phyloP scores from a whole-genome alignment of 2,329 filamentous ascomycete genomes.

The Aplosporella prunicola region DNA sequence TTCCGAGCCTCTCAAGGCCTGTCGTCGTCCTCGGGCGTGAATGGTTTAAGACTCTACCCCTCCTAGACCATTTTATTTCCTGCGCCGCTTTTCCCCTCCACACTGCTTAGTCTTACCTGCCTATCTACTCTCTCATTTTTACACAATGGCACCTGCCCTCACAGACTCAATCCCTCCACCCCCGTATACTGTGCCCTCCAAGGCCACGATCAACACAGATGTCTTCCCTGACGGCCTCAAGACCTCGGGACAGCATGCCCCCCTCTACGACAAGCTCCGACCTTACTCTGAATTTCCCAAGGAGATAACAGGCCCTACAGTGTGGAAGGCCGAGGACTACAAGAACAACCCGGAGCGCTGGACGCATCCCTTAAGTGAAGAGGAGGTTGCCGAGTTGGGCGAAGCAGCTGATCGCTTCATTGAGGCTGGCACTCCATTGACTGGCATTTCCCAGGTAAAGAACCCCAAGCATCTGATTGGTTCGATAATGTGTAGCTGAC shows the following conservation, averaged over 20 bases:
- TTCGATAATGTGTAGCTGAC: neutral
- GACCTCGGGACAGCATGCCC: conserved; percentile 63
- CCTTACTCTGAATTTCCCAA: conserved; percentile 63
- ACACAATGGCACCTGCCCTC: conserved; percentile 9
- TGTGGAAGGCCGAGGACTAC: conserved; percentile 62
- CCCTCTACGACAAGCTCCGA: conserved; percentile 54
- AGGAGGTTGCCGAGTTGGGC: conserved; percentile 60
- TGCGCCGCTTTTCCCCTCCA: neutral
- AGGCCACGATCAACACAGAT: conserved; percentile 18
- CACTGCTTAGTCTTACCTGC: conserved; percentile 1
- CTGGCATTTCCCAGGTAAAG: conserved; percentile 59
- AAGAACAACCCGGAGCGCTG: conserved; percentile 55
- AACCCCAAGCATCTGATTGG: neutral
- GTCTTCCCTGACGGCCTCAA: conserved; percentile 58
- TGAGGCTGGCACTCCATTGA: conserved; percentile 53
- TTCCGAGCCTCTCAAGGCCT: no score
- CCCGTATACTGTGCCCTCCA: conserved; percentile 7
- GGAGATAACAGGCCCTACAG: conserved; percentile 59
- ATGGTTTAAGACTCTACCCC: no score
- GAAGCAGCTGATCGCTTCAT: conserved; percentile 61
- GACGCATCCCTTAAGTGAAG: conserved; percentile 59
- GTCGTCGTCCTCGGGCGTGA: no score
- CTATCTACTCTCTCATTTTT: conserved; percentile 1
- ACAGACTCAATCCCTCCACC: conserved; percentile 8
- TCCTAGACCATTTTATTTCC: conserved; percentile 2